Evolutionary conservation across 768 basidiomycete genomes (phyloP), one percentile per base, ranked within the genome.

Genomic region (Asterophora lycoperdoides): DNA sequence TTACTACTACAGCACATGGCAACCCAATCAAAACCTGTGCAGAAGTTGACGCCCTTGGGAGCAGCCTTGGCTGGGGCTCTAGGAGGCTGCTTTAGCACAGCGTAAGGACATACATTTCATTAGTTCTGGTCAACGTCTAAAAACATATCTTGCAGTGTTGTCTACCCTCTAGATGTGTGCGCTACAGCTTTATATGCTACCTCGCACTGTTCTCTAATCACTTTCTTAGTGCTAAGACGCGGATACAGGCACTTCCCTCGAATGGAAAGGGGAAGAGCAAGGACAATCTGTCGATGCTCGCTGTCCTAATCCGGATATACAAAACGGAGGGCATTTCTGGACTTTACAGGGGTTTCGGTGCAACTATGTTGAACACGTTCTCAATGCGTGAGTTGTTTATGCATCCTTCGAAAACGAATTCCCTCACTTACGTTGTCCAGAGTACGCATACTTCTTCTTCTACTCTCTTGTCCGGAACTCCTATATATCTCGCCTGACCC

Each of bases 381-480:
- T 95, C 93, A 32, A 89, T 88, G 83, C 93, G 95, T 93, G 61
- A 61, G 91, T 79, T 18, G 17, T n/a, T 28, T 37, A 30, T 33
- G 17, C 46, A 9, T 54, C 13, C 5, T 19, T 18, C 13, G 19
- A 38, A 13, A 14, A 30, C 19, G 19, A 17, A 7, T 13, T 5
- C 34, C 17, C 44, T 51, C 44, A 58, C 55, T 4, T 17, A 28
- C 5, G 29, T 30, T 9, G 38, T 52, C 28, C 36, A 96, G 94
- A 96, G 81, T 97, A 94, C 63, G 95, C 96, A 19, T 99, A 99
- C 72, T 99, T 99, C 77, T 98, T 95, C 78, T 98, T 96, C 73
- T 97, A 98, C 66, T 89, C 93, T 17, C 76, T 93, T 66, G 87
- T 98, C 19, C 81, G 96, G 56, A 81, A 77, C 17, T 77, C 87